Evolutionary conservation across 805 yeast species (phyloP), one percentile per base, ranked within the genome.

Genomic region (Zygoascus flipseniorum): DNA sequence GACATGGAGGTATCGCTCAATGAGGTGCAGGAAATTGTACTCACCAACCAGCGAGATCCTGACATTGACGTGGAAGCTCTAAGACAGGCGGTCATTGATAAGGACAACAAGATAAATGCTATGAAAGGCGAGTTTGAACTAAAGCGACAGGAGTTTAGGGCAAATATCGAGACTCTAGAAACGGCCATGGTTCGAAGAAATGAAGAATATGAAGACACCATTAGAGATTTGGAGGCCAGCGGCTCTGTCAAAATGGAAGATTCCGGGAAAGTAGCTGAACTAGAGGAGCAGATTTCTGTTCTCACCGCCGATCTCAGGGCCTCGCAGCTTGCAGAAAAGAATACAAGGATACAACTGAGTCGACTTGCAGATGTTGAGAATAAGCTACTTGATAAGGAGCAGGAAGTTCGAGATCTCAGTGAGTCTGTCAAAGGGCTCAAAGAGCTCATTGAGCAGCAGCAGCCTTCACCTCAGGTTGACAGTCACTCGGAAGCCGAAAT

Each of bases 1-100:
- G 83, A 79, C 26, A 64, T 80, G 58, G 77, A 76, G 57, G 60
- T 64, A 9, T 75, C 80, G 1, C 74, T 80, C 2, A 71, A 71
- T 43, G 80, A 79, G 47, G 59, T 63, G 23, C 61, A 63, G 46
- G 45, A 51, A 31, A 51, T 65, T 37, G 57, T 60, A 11, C 52
- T 65, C 48, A 62, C 59, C 42, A 59, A 63, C 43, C 69, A 67
- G 47, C 63, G 62, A 32, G 41, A 48, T 31, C 31, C 49, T 45
- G 48, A 63, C 55, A 26, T 44, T n/a, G 51, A 51, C 47, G n/a
- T 50, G 60, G 50, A 63, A 46, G 70, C 67, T 52, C 52, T 70
- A 42, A 52, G 57, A 19, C 55, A 57, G 39, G 31, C 59, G 20
- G 57, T 64, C 20, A 58, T 55, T 18, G 66, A 65, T 47, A 59